Base-by-base conservation (phyloP, 208 protist genomes). In the Vickermania ingenoplastis region DNA sequence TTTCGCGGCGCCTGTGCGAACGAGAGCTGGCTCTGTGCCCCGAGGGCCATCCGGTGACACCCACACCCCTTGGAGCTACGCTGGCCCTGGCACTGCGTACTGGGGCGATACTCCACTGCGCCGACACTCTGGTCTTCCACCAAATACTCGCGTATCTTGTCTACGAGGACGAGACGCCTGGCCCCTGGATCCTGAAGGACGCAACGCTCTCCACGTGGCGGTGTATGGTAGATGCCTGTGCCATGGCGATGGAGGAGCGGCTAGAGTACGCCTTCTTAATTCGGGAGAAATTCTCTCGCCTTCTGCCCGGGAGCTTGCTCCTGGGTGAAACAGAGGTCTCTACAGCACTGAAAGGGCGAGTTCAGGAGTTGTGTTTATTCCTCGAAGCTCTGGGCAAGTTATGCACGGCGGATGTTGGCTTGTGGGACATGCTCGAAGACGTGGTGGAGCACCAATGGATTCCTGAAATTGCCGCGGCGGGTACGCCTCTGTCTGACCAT, bases 91-190 rank as follows among this genome's bases (percentile, higher is more conserved):
- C 72, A 41, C 50, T 91, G 30, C 36, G 75, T 48, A 77, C 73
- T 50, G 84, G 80, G 24, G 74, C 72, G 1, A 67, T 56, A 1
- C 56, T 86, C 3, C 73, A 68, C n/a, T 83, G 74, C 31, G 73
- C 75, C 2, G 80, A 86, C 52, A 77, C 80, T n/a, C 28, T 59
- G n/a, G 31, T 82, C 3, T 91, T 77, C 53, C 65, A 64, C 23
- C 80, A 82, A 60, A 60, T 91, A 24, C 48, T 91, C 4, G 76
- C 80, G 3, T 75, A 52, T 30, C 26, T 88, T 24, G 51, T 88
- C 21, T 69, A 64, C 51, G 45, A 61, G 23, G 31, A 24, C 22
- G 45, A 31, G 14, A 28, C 29, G 5, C 14, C 31, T 4, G 26
- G 3, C 14, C 23, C 25, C 17, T 26, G 23, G 23, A 14, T 45